These are phyloP conservation scores for Fusarium vanettenii DNA, from an alignment of 2,329 filamentous ascomycete species.

Conservation along the genomic window DNA sequence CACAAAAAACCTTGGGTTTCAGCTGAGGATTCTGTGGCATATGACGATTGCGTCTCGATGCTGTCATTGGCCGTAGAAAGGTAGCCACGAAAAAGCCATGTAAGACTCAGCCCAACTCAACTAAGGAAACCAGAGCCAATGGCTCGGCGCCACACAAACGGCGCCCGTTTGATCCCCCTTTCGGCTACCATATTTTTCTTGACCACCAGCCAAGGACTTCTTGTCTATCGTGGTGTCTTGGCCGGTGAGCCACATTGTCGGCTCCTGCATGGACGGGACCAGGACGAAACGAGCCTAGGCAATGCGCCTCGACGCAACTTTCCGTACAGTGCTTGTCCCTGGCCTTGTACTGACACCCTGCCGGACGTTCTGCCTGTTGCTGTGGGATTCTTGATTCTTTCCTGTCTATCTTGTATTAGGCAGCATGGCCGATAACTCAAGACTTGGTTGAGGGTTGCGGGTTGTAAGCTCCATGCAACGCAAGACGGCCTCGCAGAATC, in stretches of 20 bases:
- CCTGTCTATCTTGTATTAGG: constrained; percentile 12
- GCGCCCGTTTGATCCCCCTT: constrained; percentile 22
- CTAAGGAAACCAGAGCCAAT: constrained; percentile 32
- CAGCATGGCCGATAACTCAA: constrained; percentile 16
- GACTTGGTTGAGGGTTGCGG: constrained; percentile 1
- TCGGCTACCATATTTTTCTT: background rate
- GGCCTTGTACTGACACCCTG: constrained; percentile 5
- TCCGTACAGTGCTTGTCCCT: constrained; percentile 28
- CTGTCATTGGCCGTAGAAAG: constrained; percentile 14
- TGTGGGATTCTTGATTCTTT: constrained; percentile 10
- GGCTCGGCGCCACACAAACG: constrained; percentile 31
- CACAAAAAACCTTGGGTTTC: constrained; percentile 4
- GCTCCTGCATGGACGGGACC: constrained; percentile 8
- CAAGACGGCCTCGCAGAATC: background rate
- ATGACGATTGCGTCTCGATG: constrained; percentile 1
- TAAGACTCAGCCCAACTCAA: constrained; percentile 38
- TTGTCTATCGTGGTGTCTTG: background rate
- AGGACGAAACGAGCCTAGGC: constrained; percentile 13
- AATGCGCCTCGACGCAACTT: constrained; percentile 21
- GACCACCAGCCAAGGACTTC: background rate
- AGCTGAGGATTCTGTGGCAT: constrained; percentile 23
- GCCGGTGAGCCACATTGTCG: constrained; percentile 20
- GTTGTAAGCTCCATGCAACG: constrained; percentile 3
- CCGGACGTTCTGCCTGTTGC: constrained; percentile 1
- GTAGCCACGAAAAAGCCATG: constrained; percentile 37